Conservation (phyloP, 2,329 filamentous ascomycete genomes). For the Sporothrix mexicana region DNA sequence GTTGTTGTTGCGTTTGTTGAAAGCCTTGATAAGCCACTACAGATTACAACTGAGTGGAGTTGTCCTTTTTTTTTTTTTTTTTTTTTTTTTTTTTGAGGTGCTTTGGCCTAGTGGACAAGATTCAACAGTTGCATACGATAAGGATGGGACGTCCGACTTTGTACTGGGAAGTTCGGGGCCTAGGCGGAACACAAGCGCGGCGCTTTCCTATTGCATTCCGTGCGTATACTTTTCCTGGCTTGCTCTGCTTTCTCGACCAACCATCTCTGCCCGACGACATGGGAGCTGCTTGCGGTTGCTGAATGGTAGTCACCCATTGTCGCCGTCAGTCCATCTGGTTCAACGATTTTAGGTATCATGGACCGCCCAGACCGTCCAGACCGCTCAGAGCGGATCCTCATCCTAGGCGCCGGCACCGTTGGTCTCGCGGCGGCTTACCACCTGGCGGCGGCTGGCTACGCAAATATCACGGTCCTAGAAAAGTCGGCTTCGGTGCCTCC, state of each 20-base stretch:
- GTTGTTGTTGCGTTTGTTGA: slow-evolving; percentile 2
- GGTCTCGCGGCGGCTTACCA: slow-evolving; percentile 58
- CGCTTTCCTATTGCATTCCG: neutral
- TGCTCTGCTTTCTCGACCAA: neutral
- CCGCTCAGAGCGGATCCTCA: slow-evolving; percentile 39
- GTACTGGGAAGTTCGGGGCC: neutral
- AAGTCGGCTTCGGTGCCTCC: slow-evolving; percentile 49
- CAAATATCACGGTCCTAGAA: slow-evolving; percentile 57
- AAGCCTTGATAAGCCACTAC: too few species aligned
- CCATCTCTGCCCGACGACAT: neutral
- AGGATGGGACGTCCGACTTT: neutral
- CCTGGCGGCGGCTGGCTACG: slow-evolving; percentile 51
- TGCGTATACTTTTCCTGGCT: neutral
- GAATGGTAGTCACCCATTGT: neutral
- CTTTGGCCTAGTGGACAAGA: too few species aligned
- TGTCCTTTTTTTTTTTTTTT: too few species aligned
- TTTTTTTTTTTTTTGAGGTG: neutral
- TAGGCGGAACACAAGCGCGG: neutral
- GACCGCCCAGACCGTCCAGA: slow-evolving; percentile 1
- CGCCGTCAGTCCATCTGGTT: too few species aligned
- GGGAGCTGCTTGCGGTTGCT: neutral
- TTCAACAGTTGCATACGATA: neutral
- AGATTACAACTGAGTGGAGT: too few species aligned
- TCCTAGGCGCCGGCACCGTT: slow-evolving; percentile 57
- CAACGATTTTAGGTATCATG: slow-evolving; percentile 4